These are phyloP conservation scores for Nematodospora anomalae DNA, from an alignment of 1,139 yeast genomes.

Conservation along the genomic window DNA sequence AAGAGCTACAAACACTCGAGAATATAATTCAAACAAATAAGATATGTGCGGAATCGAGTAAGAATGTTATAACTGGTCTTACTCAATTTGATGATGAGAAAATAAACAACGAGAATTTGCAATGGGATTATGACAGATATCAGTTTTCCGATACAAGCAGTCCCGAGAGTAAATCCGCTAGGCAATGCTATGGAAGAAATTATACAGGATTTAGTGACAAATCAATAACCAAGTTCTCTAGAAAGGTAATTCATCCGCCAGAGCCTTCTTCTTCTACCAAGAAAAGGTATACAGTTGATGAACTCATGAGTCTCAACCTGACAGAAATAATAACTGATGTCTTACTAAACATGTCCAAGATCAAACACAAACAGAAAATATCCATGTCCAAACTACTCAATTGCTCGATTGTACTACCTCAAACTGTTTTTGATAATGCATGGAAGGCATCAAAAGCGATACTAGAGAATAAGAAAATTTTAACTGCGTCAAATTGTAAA, in stretches of 20 bases:
- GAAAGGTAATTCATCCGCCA: constrained; percentile 9
- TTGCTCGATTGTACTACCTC: constrained; percentile 11
- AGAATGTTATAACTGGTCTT: constrained; percentile 4
- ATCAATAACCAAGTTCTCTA: constrained; percentile 17
- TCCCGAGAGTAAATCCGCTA: constrained; percentile 1
- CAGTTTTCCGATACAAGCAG: background rate
- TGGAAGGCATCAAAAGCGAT: constrained; percentile 15
- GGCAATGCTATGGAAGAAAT: constrained; percentile 3
- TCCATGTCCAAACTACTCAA: constrained; percentile 11
- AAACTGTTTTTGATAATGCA: constrained; percentile 10
- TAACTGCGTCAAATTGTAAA: constrained; percentile 10
- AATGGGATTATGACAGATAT: background rate
- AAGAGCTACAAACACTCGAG: constrained; percentile 3
- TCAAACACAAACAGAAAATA: constrained; percentile 11
- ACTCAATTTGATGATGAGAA: constrained; percentile 8
- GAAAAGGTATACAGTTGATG: constrained; percentile 9
- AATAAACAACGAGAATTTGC: background rate
- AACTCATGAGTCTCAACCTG: constrained; percentile 4
- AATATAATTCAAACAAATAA: constrained; percentile 7
- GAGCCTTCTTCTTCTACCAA: background rate
- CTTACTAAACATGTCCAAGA: constrained; percentile 1
- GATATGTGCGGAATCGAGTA: background rate
- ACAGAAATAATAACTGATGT: background rate
- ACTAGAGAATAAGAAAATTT: constrained; percentile 16
- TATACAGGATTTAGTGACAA: constrained; percentile 15